Evolutionary conservation across 2,329 filamentous ascomycete species (phyloP), one percentile per base, ranked within the genome.

Genomic region (Didymella lethalis): DNA sequence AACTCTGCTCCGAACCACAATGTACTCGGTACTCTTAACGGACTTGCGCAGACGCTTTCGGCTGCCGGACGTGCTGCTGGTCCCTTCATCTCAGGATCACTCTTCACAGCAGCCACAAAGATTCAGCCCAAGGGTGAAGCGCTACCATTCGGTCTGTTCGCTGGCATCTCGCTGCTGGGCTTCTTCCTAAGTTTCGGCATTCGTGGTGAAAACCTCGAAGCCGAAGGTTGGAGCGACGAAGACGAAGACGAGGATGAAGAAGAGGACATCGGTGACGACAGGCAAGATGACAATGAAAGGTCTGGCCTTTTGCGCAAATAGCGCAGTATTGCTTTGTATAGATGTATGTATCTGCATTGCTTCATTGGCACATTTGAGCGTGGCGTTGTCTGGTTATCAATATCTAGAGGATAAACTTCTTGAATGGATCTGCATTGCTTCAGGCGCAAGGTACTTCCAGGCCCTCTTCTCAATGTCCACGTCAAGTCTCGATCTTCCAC

Each of bases 41-140:
- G 95, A 10, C 85, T 98, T 31, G 95, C 95, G 0, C 95, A 99
- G 77, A 97, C 93, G 0, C 86, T 99, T 0, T 96, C 92, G 0
- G 95, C 95, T 0, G 92, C 91, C 0, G 95, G 95, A 8, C 88
- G 95, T 59, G 93, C 93, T 43, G 85, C 92, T 0, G 95, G 95
- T 0, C 95, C 95, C 0, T 93, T 98, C 65, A 81, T 96, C 0
- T 95, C 93, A 0, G 95, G 95, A 0, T 88, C 88, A 0, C 81
- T 99, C 0, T 99, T 96, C 76, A 92, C 92, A 0, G 81, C 94
- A 0, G 89, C 92, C 0, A 89, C 87, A 0, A 84, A 85, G 48
- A 83, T 97, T 5, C 81, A 84, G 11, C 90, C 89, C 2, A 95
- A 93, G 71, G 94, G 95, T 1, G 93, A 97, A 76, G 87, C 88